Conservation (phyloP, 768 basidiomycete genomes). For the Boletus rubroflammeus region DNA sequence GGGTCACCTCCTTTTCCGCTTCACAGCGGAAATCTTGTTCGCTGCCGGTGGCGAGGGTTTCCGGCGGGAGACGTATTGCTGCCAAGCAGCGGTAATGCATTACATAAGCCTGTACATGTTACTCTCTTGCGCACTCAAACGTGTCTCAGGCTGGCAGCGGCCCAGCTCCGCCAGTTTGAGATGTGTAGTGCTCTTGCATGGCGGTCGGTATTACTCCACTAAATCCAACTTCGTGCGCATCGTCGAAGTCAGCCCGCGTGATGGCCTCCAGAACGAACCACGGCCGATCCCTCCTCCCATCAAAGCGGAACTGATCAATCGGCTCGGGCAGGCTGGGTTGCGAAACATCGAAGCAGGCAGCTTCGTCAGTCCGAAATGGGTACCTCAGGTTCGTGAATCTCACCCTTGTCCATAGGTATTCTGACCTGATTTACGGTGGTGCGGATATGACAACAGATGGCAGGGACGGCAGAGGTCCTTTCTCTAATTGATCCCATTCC, state of each 20-base stretch:
- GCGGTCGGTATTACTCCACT: constrained; percentile 1
- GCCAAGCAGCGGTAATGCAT: too few species aligned
- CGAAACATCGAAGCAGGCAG: constrained; percentile 78
- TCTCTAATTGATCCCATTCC: constrained; percentile 49
- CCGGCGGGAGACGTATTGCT: too few species aligned
- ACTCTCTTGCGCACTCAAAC: constrained; percentile 4
- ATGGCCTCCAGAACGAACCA: constrained; percentile 90
- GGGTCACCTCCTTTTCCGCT: too few species aligned
- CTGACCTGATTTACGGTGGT: background rate
- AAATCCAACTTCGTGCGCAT: constrained; percentile 40
- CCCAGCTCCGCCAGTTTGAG: background rate
- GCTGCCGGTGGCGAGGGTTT: too few species aligned
- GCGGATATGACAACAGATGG: constrained; percentile 57
- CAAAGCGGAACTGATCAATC: constrained; percentile 78
- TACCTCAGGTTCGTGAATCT: constrained; percentile 62
- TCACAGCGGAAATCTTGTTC: too few species aligned
- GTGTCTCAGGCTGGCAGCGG: background rate
- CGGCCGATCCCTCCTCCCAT: constrained; percentile 63
- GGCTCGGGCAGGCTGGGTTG: constrained; percentile 65
- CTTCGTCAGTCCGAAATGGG: constrained; percentile 92
- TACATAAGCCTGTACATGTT: constrained; percentile 7
- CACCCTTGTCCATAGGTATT: background rate
- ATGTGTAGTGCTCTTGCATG: background rate
- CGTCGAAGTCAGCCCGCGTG: constrained; percentile 88
- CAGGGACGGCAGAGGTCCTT: constrained; percentile 76